Evolutionary conservation across 139 green algal species (phyloP), one percentile per base, ranked within the genome.

Genomic region (Yamagishiella unicocca): DNA sequence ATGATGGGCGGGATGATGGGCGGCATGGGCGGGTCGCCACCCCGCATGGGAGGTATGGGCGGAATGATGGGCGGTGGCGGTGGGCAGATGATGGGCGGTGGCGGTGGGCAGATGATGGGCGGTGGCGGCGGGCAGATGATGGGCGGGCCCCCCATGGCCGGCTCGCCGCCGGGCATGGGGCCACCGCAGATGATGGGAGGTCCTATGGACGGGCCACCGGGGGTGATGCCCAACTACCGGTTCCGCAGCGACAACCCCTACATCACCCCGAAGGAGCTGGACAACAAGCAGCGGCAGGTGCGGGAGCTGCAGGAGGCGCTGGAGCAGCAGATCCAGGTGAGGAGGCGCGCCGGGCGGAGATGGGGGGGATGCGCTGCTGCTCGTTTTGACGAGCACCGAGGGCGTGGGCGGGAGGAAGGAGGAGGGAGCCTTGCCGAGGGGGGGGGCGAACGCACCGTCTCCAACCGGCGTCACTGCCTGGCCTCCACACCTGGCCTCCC

Each of bases 291-390:
- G 70, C 89, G 72, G 43, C 78, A 88, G 89, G 43, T 29, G 31
- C 22, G 67, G n/a, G 84, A 92, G 89, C 79, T 90, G 78, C 89
- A 92, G 77, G 84, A 90, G 35, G 89, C 83, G 35, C 40, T 92
- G 78, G 84, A 92, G 78, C 43, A 53, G 53, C 87, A 90, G 80
- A 85, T 90, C 21, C 25, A 66, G 67, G 70, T 83, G 78, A 7
- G 42, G 21, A 12, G 40, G 40, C 40, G 21, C 3, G 70, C 22
- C 40, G 24, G 75, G 53, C 31, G 14, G 35, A 37, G n/a, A 7
- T 50, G 40, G 50, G 46, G 77, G 74, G 55, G 21, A 33, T 21
- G 54, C 21, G 19, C 35, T 54, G n/a, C n/a, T n/a, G n/a, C n/a
- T n/a, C n/a, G n/a, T n/a, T n/a, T n/a, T n/a, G n/a, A n/a, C n/a